Base-by-base conservation (phyloP, 1,284 basidiomycete species). In the Volvariella surrecta region DNA sequence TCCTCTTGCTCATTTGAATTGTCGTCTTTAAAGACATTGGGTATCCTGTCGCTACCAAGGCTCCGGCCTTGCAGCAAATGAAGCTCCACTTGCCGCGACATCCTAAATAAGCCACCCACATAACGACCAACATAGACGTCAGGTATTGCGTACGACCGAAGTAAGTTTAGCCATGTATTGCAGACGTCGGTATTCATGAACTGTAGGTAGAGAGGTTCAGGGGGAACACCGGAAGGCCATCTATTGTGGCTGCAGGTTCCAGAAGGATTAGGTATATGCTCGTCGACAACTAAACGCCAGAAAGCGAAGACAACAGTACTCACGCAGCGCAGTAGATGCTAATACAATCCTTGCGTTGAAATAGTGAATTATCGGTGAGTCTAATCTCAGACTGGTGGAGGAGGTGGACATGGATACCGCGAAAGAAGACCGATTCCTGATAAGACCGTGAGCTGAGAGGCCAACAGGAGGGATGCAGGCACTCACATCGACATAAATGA, bases 81-180 rank as follows among this genome's bases (percentile, higher is more conserved):
- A 11, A 89, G 64, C 49, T 86, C 78, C 24, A 89, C 73, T 56
- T 87, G 82, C 43, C 87, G 71, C 85, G 86, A 89, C 74, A 89
- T 84, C 43, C 86, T 78, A 57, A 88, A 89, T 15, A 82, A 73
- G 3, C 85, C 85, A 32, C 82, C 83, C 38, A 68, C 69, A 47
- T 70, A 63, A 55, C 68, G 64, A 45, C 71, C 70, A 9, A 85
- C 85, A 54, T 87, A 86, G 41, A 85, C 74, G 57, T 89, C 86
- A 0, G 86, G 80, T 42, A 73, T 69, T 3, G 87, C 79, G 58
- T 85, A 87, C 0, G 87, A 84, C 39, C 80, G 76, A 35, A 89
- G 66, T 37, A 89, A 73, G 21, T 79, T 74, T 32, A 84, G 68
- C 85, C 87, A 89, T 3, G 77, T 74, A 50, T 77, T 72, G 53